phyloP scores from a whole-genome alignment of 2,329 filamentous ascomycete genomes.

The Hypoxylon sp. region DNA sequence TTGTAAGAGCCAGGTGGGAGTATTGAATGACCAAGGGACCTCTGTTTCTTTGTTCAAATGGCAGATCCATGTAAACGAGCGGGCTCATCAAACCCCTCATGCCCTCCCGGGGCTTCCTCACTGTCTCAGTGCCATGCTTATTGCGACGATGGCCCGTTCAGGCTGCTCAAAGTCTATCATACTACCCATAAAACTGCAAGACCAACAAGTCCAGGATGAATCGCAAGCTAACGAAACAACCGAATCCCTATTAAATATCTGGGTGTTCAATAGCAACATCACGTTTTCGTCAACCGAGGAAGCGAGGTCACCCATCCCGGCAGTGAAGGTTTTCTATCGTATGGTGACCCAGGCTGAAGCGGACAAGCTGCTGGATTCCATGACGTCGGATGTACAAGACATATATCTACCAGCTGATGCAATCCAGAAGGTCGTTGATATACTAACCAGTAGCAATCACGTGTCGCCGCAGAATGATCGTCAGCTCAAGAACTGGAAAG shows the following conservation, averaged over 20 bases:
- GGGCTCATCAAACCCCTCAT: slow-evolving; percentile 35
- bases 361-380: slow-evolving; percentile 64
- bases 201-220: background rate
- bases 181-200: slow-evolving; percentile 56
- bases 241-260: slow-evolving; percentile 62
- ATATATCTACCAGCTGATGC: slow-evolving; percentile 67
- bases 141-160: slow-evolving; percentile 69
- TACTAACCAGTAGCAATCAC: slow-evolving; percentile 64
- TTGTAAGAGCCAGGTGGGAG: slow-evolving; percentile 65
- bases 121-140: slow-evolving; percentile 68
- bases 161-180: slow-evolving; percentile 71
- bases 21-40: slow-evolving; percentile 61
- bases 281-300: slow-evolving; percentile 63
- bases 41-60: slow-evolving; percentile 72
- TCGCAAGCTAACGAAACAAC: slow-evolving; percentile 2
- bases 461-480: slow-evolving; percentile 70
- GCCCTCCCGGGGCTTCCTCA: slow-evolving; percentile 61
- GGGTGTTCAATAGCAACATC: slow-evolving; percentile 71
- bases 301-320: slow-evolving; percentile 53
- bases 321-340: slow-evolving; percentile 69
- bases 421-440: slow-evolving; percentile 61
- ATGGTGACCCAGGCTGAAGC: slow-evolving; percentile 61
- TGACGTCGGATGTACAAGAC: slow-evolving; percentile 72
- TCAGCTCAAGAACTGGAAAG: slow-evolving; percentile 75
- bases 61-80: slow-evolving; percentile 63